Base-by-base conservation (phyloP, 257 asterid genomes). In the Scutellaria minor region DNA sequence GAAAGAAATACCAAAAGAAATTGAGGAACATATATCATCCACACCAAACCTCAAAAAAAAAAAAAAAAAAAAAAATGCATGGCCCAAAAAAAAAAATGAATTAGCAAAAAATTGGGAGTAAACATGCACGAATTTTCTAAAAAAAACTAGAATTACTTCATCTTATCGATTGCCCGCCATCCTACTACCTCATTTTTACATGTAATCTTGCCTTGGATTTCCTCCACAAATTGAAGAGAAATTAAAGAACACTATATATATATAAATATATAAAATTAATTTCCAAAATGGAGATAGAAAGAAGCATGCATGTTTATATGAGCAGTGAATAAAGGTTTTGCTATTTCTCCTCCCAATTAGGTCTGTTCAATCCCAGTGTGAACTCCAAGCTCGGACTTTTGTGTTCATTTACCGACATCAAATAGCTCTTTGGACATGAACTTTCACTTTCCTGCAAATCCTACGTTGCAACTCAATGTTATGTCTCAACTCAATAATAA, bases 311-410 rank as follows among this genome's bases (percentile, higher is more conserved):
- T n/a, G 10, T 54, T 22, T n/a, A 55, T 24, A 24, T 24, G 27
- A 24, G 27, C 27, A 24, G 27, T 24, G 27, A 24, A 24, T 24
- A 6, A 41, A 9, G 18, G 5, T 63, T 35, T 22, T 72, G 77
- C 68, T 80, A 84, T 68, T 83, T 84, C 57, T 80, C 82, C 56
- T 57, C 77, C 89, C 89, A 80, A 50, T 55, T 54, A 1, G 72
- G 52, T 70, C 77, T 70, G 73, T 45, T 64, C 55, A 77, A 40
- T 18, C 77, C 80, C 41, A 77, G 54, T 53, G 87, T 80, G 70
- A 82, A 85, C 75, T 85, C 87, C 73, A 85, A 67, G 70, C 87
- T 80, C 46, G 89, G 87, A 18, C 83, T 87, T 75, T 84, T 84
- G 14, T 81, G 66, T 11, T 80, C 81, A 20, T 57, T 57, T 13